These are phyloP conservation scores for Syzygium oleosum DNA, from an alignment of 345 rosid species.

Conservation along the genomic window DNA sequence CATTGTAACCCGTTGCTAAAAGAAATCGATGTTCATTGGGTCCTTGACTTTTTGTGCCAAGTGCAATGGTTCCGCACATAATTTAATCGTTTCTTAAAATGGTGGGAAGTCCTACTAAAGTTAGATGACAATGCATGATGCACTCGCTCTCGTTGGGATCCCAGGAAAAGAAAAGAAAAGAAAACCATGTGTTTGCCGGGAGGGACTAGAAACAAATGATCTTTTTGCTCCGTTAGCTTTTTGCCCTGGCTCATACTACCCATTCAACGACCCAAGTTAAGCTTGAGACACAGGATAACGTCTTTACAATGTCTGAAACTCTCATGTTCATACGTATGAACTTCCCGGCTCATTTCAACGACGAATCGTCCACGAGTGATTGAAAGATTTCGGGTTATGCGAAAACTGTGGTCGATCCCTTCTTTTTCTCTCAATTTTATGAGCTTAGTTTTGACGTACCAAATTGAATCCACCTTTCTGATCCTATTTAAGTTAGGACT, in stretches of 20 bases:
- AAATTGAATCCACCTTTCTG: not conserved
- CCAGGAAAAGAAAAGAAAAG: not conserved
- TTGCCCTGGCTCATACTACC: not conserved
- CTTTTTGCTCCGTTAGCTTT: not conserved
- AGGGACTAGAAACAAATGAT: not conserved
- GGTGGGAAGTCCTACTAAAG: not conserved
- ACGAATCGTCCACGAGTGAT: not conserved
- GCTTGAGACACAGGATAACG: not conserved
- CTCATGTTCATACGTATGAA: not conserved
- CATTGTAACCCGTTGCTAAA: not conserved
- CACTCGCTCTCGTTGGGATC: not conserved
- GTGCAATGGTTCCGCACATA: not conserved
- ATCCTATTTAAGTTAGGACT: not conserved
- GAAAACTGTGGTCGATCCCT: not conserved
- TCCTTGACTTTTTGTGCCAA: not conserved
- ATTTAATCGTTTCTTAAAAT: not conserved
- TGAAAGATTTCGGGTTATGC: not conserved
- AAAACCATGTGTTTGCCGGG: not conserved
- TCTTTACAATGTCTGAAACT: not conserved
- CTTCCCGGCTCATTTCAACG: not conserved
- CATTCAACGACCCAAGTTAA: not conserved
- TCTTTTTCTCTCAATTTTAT: not conserved
- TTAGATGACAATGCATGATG: not conserved
- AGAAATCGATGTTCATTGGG: not conserved
- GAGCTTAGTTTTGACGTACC: not conserved